Percentiles rank a stretch among this genome's conserved stretches.
phyloP scores from a whole-genome alignment of 2,329 filamentous ascomycete genomes.

The Fusarium abutilonis region DNA sequence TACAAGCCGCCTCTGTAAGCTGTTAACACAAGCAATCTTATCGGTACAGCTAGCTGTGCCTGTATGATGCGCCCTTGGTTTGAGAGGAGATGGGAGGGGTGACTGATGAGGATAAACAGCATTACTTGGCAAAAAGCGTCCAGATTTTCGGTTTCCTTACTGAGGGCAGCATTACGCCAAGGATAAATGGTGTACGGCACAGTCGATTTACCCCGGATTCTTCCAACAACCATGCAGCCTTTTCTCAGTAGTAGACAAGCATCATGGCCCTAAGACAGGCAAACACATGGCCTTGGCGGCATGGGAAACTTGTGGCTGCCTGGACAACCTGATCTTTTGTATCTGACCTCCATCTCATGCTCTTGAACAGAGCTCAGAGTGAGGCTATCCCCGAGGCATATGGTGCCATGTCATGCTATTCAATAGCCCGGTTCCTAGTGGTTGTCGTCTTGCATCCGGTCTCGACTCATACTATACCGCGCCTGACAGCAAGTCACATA shows the following conservation, averaged over 20 bases:
- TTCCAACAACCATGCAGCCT: neutral
- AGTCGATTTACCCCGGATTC: conserved; percentile 16
- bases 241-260: neutral
- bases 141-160: conserved; percentile 28
- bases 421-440: conserved; percentile 24
- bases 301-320: neutral
- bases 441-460: conserved; percentile 26
- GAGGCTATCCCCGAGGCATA: conserved; percentile 33
- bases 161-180: conserved; percentile 11
- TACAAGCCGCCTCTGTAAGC: too few species aligned
- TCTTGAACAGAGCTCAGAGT: conserved; percentile 13
- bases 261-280: neutral
- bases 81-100: conserved; percentile 23
- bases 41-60: too few species aligned
- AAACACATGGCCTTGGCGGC: neutral
- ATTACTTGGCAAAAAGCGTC: conserved; percentile 17
- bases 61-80: too few species aligned
- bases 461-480: conserved; percentile 13
- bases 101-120: conserved; percentile 14
- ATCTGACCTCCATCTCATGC: conserved; percentile 1
- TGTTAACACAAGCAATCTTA: too few species aligned
- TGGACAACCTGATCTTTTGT: neutral
- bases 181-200: conserved; percentile 1
- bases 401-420: conserved; percentile 26
- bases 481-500: conserved; percentile 18